Evolutionary conservation across 306 rosid species (phyloP), one percentile per base, ranked within the genome.

Genomic region (Casuarina equisetifolia): DNA sequence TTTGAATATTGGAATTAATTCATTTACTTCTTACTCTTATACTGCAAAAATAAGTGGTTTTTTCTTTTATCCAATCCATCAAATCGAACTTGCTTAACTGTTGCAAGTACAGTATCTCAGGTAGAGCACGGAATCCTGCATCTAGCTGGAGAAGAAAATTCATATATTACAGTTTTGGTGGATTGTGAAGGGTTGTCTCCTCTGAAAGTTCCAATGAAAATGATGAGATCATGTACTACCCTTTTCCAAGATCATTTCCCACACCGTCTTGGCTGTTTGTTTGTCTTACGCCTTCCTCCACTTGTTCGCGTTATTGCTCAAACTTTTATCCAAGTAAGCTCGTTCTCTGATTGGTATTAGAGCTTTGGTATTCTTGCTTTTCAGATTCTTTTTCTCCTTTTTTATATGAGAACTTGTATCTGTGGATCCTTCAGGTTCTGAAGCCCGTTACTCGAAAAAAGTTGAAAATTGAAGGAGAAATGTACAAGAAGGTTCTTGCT

Each of bases 151-250:
- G 82, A 84, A 82, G 89, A 86, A 73, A 86, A 87, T 82, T 83
- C 93, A 51, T 89, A 88, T 67, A 90, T 95, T 75, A 88, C 97
- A 58, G 99, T 95, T 40, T 81, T 95, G 82, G 96, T 95, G 82
- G 99, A 95, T 82, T 95, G 99, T 80, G 96, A 91, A 78, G 97
- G 99, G 76, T 82, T 95, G 79, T 83, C 99, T 82, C 94, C 99
- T 5, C 80, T 95, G 84, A 91, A 73, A 88, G 66, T 92, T 80
- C 99, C 99, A 68, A 91, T 92, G 97, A 89, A 95, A 78, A 75
- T 89, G 82, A 2, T 95, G 91, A 88, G 92, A 86, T 85, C 90
- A 43, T 95, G 97, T 85, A 91, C 97, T 69, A 75, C 96, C 80
- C 83, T 92, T 80, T 86, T 95, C 86, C 97, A 92, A 92, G 96